Evolutionary conservation across 495 filamentous ascomycete species (phyloP), one percentile per base, ranked within the genome.

Genomic region (Tuber calosporum): DNA sequence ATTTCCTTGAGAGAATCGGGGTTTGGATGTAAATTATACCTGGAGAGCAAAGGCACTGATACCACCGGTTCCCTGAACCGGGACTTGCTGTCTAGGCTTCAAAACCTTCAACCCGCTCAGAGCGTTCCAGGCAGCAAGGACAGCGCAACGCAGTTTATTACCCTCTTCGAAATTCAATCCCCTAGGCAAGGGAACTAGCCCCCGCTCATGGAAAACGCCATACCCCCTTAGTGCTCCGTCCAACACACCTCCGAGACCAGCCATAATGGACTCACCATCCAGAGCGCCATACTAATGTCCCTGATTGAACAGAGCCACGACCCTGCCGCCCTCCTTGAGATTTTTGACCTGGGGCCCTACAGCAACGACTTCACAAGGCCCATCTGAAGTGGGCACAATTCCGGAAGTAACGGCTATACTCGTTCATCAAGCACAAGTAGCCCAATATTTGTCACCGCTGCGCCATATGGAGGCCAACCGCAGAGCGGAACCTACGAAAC

Each of bases 321-420:
- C 81, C 20, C 74, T 76, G 74, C 82, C 80, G 45, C 90, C 90
- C 74, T 85, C 86, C 80, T 88, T 86, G 85, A 91, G 92, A 42
- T 86, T 84, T 1, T 84, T 85, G 9, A 93, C 92, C 72, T 88
- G 87, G 34, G 87, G 79, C 43, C 93, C 93, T 22, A 90, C 87
- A 9, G 87, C 88, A 43, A 92, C 80, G 39, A 96, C 86, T 71
- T 88, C 88, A 41, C 92, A 92, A n/a, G 74, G 41, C 34, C 70
- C 74, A 53, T 73, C 74, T 8, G 72, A 66, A 15, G 62, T 22
- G 22, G 72, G 43, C 34, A 72, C 53, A 26, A 68, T 72, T 36
- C 67, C 40, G 22, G 39, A 15, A 48, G 72, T 11, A 38, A 41
- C 42, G 66, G 71, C 71, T 76, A 62, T 1, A 39, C 20, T 71